phyloP scores from a whole-genome alignment of 179 eudicot species.

The Heliamphora pulchella region DNA sequence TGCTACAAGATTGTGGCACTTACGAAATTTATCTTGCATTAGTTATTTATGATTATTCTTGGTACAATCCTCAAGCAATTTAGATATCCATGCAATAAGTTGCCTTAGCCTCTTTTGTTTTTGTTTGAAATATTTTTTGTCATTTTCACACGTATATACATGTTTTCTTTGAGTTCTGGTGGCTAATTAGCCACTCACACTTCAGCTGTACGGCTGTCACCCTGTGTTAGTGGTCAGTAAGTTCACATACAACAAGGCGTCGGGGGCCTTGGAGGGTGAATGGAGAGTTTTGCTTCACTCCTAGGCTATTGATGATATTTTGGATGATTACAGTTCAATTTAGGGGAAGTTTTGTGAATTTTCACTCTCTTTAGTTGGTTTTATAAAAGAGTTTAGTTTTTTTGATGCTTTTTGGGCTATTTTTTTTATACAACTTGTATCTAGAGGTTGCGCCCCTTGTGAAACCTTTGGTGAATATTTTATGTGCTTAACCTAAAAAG shows the following conservation, averaged over 20 bases:
- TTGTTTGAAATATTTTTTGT: neutral
- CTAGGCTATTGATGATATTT: constrained; percentile 21
- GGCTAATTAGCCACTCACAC: constrained; percentile 32
- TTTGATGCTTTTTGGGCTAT: neutral
- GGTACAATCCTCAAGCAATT: neutral
- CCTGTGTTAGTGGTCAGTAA: constrained; percentile 35
- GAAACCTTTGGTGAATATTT: neutral
- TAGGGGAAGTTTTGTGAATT: constrained; percentile 1
- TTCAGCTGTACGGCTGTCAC: constrained; percentile 14
- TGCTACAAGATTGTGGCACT: neutral
- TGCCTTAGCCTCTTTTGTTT: neutral
- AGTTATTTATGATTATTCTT: neutral
- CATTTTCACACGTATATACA: neutral
- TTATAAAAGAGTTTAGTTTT: neutral
- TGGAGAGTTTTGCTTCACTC: constrained; percentile 13
- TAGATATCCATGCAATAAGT: no score
- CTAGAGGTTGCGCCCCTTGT: neutral
- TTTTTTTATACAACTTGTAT: neutral
- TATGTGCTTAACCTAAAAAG: neutral
- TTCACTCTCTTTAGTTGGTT: neutral
- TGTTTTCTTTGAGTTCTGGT: constrained; percentile 15
- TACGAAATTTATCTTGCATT: neutral
- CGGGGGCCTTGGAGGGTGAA: constrained; percentile 14
- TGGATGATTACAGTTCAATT: neutral
- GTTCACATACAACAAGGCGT: constrained; percentile 31